A percentile compares a stretch with the other conserved stretches of the same genome.
These are phyloP conservation scores for Aspergillus fumigatus DNA, from an alignment of 2,329 filamentous ascomycete genomes.

Conservation along the genomic window DNA sequence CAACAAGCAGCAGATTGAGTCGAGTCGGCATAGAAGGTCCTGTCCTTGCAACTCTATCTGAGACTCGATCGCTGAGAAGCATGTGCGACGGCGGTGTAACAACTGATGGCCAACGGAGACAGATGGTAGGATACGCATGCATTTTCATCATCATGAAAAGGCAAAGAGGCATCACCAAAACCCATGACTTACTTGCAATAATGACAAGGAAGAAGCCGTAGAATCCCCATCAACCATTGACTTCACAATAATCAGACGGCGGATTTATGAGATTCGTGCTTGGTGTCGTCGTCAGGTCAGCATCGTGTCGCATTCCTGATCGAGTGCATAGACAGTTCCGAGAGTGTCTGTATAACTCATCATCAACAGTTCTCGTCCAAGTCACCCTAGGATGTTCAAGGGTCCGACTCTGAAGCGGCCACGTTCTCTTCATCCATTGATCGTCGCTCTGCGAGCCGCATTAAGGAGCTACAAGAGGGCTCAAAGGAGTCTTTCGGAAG, in stretches of 20 bases:
- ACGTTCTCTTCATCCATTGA: constrained; percentile 2
- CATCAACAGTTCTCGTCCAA: too few relatives aligned
- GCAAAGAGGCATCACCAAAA: not conserved
- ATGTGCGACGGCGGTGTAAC: not conserved
- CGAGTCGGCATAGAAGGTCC: not conserved
- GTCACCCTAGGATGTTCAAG: too few relatives aligned
- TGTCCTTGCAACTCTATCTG: not conserved
- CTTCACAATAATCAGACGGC: constrained; percentile 20
- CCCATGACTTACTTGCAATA: constrained; percentile 5
- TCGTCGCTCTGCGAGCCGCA: constrained; percentile 13
- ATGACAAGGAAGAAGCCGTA: constrained; percentile 3
- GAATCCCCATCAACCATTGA: constrained; percentile 1
- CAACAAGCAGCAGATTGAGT: too few relatives aligned
- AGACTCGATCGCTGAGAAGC: too few relatives aligned
- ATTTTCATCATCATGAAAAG: not conserved
- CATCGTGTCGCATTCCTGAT: constrained; percentile 25
- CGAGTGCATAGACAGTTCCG: constrained; percentile 24
- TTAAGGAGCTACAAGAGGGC: constrained; percentile 24
- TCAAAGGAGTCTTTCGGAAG: constrained; percentile 26
- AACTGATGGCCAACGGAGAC: too few relatives aligned
- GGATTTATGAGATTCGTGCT: constrained; percentile 13
- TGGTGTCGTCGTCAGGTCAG: not conserved
- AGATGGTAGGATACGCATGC: too few relatives aligned
- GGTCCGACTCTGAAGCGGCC: not conserved
- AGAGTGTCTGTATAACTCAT: constrained; percentile 12